A percentile compares a stretch with the other conserved stretches of the same genome.
phyloP scores from a whole-genome alignment of 257 asterid genomes.

The Striga asiatica region DNA sequence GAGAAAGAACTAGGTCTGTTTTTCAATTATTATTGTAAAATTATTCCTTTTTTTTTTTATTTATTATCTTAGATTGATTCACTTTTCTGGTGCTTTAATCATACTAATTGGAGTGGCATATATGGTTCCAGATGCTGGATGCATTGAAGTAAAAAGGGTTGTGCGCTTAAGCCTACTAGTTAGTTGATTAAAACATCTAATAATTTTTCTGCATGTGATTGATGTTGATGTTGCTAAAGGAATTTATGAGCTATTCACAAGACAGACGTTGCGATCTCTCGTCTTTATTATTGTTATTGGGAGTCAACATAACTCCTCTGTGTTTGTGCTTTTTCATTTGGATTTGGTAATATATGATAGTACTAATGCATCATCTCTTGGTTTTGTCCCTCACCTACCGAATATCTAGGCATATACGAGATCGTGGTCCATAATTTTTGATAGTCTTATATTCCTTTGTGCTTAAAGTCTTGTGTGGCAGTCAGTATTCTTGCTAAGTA shows the following conservation, averaged over 20 bases:
- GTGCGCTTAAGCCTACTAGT: background rate
- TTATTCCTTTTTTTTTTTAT: no score
- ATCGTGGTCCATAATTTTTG: background rate
- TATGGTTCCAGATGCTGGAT: background rate
- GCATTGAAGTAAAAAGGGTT: no score
- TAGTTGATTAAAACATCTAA: conserved; percentile 3
- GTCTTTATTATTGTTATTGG: no score
- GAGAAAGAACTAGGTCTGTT: no score
- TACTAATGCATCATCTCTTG: background rate
- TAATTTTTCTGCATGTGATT: background rate
- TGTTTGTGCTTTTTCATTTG: background rate
- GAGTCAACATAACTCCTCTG: background rate
- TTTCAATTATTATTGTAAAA: no score
- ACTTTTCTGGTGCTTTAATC: conserved; percentile 4
- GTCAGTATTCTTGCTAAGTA: background rate
- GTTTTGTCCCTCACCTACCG: background rate
- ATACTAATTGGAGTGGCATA: background rate
- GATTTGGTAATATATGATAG: conserved; percentile 1
- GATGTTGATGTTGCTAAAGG: conserved; percentile 9
- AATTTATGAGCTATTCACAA: background rate
- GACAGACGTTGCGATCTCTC: no score
- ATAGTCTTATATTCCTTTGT: no score
- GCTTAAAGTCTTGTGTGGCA: background rate
- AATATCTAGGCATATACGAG: background rate
- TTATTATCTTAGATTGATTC: background rate